Evolutionary conservation across 345 rosid genomes (phyloP).

Genomic region (Jatropha curcas): DNA sequence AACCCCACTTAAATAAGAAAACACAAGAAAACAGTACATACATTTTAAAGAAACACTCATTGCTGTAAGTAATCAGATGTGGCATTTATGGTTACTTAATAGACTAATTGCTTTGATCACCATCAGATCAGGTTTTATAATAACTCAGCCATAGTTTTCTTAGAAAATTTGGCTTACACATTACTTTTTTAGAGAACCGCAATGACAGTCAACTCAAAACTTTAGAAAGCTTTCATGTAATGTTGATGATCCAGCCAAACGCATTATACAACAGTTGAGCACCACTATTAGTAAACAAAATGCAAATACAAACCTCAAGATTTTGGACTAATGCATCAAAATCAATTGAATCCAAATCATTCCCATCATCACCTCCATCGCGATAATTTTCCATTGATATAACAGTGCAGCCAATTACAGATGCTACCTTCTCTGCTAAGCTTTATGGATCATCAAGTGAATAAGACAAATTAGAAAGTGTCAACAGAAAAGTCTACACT

Average conservation of each 20-base stretch:
- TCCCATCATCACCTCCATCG: constrained; percentile 74
- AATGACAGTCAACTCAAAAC: background rate
- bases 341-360: constrained; percentile 83
- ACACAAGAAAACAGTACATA: constrained; percentile 11
- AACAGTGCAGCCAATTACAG: constrained; percentile 91
- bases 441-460: constrained; percentile 50
- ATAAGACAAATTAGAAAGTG: constrained; percentile 16
- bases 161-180: background rate
- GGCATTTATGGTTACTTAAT: background rate
- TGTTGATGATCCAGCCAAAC: background rate
- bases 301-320: constrained; percentile 62
- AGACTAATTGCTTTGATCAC: background rate
- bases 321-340: constrained; percentile 79
- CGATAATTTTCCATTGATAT: constrained; percentile 99
- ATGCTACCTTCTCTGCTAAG: constrained; percentile 97
- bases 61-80: background rate
- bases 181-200: background rate
- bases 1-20: constrained; percentile 8
- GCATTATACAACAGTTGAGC: background rate
- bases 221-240: background rate
- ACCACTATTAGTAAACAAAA: background rate
- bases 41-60: background rate
- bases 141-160: background rate
- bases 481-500: constrained; percentile 2
- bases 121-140: background rate